phyloP scores from a whole-genome alignment of 176 grass and related monocot genomes.

The Musa beccarii region DNA sequence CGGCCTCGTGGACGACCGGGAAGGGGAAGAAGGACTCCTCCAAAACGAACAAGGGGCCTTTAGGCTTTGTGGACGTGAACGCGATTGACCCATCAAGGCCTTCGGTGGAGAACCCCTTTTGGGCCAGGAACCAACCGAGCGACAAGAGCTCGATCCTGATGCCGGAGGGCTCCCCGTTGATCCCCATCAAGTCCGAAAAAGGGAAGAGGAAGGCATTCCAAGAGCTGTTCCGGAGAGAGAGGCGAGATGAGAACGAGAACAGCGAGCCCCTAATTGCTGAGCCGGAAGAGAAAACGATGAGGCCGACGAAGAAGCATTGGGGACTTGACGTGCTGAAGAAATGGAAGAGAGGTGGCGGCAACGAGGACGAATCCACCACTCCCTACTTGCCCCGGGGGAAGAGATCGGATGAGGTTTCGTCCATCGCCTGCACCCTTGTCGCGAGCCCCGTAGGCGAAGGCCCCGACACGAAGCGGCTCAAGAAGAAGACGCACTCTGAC shows the following conservation, averaged over 20 bases:
- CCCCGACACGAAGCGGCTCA: constrained; percentile 47
- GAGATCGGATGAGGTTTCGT: constrained; percentile 22
- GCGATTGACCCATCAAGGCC: not conserved
- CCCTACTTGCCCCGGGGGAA: constrained; percentile 25
- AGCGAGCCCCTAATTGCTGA: constrained; percentile 22
- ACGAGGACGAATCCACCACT: constrained; percentile 23
- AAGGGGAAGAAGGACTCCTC: constrained; percentile 44
- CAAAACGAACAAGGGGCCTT: constrained; percentile 2
- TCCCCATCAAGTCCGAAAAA: constrained; percentile 30
- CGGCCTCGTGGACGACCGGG: constrained; percentile 37
- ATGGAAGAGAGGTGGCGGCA: constrained; percentile 50
- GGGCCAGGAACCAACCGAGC: constrained; percentile 16
- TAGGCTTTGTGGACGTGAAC: constrained; percentile 25
- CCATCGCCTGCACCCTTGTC: constrained; percentile 45
- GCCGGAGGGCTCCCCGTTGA: constrained; percentile 35
- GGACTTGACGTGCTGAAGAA: constrained; percentile 78
- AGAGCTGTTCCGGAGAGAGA: constrained; percentile 32
- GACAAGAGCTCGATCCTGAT: constrained; percentile 33
- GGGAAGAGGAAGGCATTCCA: constrained; percentile 45
- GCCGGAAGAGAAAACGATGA: constrained; percentile 25
- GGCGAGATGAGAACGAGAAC: constrained; percentile 34
- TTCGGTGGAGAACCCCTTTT: not conserved
- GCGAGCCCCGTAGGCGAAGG: constrained; percentile 31
- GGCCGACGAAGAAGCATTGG: constrained; percentile 23
- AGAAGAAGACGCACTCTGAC: constrained; percentile 32